Evolutionary conservation across 768 basidiomycete species (phyloP).

Genomic region (Phylloporus arenicola): DNA sequence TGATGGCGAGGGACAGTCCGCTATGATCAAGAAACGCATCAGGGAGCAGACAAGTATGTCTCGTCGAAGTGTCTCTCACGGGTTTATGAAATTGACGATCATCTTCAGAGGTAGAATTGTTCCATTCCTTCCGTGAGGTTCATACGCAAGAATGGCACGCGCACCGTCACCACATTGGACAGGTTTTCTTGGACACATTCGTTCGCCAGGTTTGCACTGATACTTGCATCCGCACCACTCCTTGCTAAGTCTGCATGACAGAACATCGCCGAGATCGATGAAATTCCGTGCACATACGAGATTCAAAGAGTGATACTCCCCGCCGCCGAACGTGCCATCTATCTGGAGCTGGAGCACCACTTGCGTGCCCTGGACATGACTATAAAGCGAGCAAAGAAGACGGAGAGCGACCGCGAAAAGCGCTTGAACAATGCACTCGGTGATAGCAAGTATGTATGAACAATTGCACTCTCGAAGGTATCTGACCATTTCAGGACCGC

Average conservation of each 20-base stretch:
- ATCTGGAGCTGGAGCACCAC: constrained; percentile 91
- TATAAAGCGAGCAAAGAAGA: constrained; percentile 60
- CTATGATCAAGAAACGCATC: constrained; percentile 72
- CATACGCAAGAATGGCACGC: constrained; percentile 91
- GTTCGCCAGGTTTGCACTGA: constrained; percentile 66
- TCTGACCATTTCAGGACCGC: constrained; percentile 55
- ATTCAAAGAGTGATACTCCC: constrained; percentile 68
- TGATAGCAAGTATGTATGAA: constrained; percentile 63
- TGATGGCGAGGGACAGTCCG: constrained; percentile 72
- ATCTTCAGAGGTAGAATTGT: constrained; percentile 72
- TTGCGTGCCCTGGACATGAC: constrained; percentile 86
- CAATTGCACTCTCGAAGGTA: not conserved
- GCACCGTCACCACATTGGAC: constrained; percentile 77
- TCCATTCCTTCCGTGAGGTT: constrained; percentile 95
- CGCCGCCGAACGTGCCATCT: constrained; percentile 91
- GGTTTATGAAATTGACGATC: constrained; percentile 13
- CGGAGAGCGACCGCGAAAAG: constrained; percentile 76
- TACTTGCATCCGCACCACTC: not conserved
- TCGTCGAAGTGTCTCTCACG: not conserved
- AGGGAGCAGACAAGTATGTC: constrained; percentile 75
- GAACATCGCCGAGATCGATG: constrained; percentile 96
- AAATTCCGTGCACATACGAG: constrained; percentile 75
- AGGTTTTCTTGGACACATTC: constrained; percentile 73
- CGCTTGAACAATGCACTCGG: constrained; percentile 84
- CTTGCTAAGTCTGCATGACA: constrained; percentile 29